A percentile compares a stretch with the other conserved stretches of the same genome.
These are phyloP conservation scores for Scleroderma bovista DNA, from an alignment of 768 basidiomycete genomes.

Conservation along the genomic window DNA sequence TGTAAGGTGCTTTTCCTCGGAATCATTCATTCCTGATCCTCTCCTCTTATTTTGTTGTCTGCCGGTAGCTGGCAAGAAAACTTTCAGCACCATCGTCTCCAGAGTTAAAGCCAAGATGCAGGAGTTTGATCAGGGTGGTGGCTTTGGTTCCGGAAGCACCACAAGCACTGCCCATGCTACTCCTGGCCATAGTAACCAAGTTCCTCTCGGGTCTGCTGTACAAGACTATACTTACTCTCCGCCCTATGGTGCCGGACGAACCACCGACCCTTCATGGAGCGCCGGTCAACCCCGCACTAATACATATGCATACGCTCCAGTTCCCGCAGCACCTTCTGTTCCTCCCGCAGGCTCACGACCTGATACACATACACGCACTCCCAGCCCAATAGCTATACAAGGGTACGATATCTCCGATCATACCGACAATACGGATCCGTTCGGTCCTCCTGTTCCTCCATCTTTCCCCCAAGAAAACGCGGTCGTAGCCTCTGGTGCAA, in stretches of 20 bases:
- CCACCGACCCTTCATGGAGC: constrained; percentile 5
- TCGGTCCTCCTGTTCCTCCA: constrained; percentile 1
- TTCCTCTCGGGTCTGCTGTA: background rate
- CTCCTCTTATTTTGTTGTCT: background rate
- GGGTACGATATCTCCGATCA: constrained; percentile 25
- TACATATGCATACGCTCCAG: constrained; percentile 6
- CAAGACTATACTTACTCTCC: background rate
- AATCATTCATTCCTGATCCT: background rate
- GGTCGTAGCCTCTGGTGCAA: background rate
- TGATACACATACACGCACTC: constrained; percentile 30
- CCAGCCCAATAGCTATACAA: constrained; percentile 25
- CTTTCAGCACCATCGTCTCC: constrained; percentile 61
- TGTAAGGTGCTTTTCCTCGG: constrained; percentile 39
- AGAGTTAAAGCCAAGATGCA: constrained; percentile 83
- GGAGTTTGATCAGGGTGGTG: constrained; percentile 57
- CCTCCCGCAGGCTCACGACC: constrained; percentile 6
- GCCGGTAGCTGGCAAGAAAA: constrained; percentile 65
- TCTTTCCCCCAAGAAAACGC: background rate
- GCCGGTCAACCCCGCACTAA: constrained; percentile 9
- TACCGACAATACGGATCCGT: constrained; percentile 9
- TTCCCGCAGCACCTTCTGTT: constrained; percentile 11
- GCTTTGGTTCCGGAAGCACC: constrained; percentile 7
- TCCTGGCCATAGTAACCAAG: background rate
- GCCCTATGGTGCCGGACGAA: background rate
- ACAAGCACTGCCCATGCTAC: background rate